phyloP scores from a whole-genome alignment of 2,329 filamentous ascomycete species.

The Thelonectria olida region DNA sequence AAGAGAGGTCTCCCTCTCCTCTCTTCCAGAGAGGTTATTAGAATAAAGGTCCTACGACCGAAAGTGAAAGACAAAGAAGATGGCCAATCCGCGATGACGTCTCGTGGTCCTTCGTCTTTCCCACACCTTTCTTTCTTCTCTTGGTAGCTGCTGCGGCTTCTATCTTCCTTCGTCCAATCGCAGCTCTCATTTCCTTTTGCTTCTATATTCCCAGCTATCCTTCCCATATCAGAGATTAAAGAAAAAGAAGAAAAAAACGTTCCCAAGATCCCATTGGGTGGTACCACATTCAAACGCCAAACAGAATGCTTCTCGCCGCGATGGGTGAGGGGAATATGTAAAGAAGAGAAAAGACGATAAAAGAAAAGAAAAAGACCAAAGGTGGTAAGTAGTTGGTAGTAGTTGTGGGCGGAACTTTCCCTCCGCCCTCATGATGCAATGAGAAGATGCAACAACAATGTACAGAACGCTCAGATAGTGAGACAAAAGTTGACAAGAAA shows the following conservation, averaged over 20 bases:
- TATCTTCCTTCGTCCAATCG: slow-evolving; percentile 24
- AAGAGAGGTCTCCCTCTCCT: slow-evolving; percentile 14
- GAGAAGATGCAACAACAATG: slow-evolving; percentile 33
- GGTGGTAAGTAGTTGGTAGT: slow-evolving; percentile 21
- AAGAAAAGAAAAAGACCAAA: slow-evolving; percentile 20
- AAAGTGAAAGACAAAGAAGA: slow-evolving; percentile 36
- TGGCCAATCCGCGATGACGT: slow-evolving; percentile 26
- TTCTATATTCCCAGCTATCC: slow-evolving; percentile 29
- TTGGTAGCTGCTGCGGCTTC: neutral
- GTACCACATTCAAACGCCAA: slow-evolving; percentile 40
- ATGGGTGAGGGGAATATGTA: slow-evolving; percentile 21
- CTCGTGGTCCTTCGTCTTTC: slow-evolving; percentile 25
- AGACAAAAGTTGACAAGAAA: slow-evolving; percentile 24
- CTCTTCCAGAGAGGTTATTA: slow-evolving; percentile 29
- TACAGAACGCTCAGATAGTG: slow-evolving; percentile 40
- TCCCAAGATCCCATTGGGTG: slow-evolving; percentile 34
- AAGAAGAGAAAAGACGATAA: slow-evolving; percentile 17
- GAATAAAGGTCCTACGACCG: slow-evolving; percentile 15
- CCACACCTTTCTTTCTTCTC: slow-evolving; percentile 3
- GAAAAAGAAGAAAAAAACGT: slow-evolving; percentile 16
- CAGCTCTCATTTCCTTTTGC: slow-evolving; percentile 12
- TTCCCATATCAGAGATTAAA: slow-evolving; percentile 24
- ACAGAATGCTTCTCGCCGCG: slow-evolving; percentile 36
- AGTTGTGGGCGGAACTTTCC: slow-evolving; percentile 16
- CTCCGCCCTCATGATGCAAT: slow-evolving; percentile 28